These are phyloP conservation scores for Helicostylum pulchrum DNA, from an alignment of 192 early-diverging fungal genomes.

Conservation along the genomic window DNA sequence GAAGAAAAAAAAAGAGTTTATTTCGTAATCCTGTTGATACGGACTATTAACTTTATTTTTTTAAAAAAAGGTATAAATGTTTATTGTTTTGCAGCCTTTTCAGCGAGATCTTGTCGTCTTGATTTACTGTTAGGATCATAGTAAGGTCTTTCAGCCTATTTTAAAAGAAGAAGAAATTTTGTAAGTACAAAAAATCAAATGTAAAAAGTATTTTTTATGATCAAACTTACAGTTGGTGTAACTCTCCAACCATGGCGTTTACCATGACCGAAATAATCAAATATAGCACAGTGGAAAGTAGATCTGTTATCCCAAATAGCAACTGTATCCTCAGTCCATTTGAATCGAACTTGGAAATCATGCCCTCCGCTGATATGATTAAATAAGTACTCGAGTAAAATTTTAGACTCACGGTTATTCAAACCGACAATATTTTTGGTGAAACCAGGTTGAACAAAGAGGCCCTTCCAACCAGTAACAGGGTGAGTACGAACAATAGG, in stretches of 20 bases:
- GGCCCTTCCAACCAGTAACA: constrained; percentile 55
- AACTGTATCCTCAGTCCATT: constrained; percentile 44
- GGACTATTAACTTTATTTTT: background rate
- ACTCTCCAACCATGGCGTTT: constrained; percentile 28
- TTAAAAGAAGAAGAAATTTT: background rate
- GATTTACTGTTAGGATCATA: constrained; percentile 28
- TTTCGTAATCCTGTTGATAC: background rate
- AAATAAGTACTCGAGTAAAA: constrained; percentile 45
- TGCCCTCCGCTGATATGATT: constrained; percentile 43
- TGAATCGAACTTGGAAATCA: constrained; percentile 49
- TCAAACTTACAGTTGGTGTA: constrained; percentile 9
- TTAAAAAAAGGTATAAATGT: background rate
- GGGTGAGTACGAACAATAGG: constrained; percentile 56
- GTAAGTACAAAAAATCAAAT: too few species aligned
- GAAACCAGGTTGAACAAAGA: constrained; percentile 56
- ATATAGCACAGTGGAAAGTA: constrained; percentile 39
- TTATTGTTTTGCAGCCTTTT: background rate
- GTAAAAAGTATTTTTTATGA: background rate
- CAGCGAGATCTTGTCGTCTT: background rate
- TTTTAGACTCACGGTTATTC: constrained; percentile 44
- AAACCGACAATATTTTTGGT: constrained; percentile 50
- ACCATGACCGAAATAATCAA: constrained; percentile 24
- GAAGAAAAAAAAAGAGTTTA: too few species aligned
- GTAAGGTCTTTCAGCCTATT: constrained; percentile 19
- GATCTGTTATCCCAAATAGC: constrained; percentile 49